A percentile compares a stretch with the other conserved stretches of the same genome.
phyloP scores from a whole-genome alignment of 1,284 basidiomycete species.

The Sanghuangporus sanghuang region DNA sequence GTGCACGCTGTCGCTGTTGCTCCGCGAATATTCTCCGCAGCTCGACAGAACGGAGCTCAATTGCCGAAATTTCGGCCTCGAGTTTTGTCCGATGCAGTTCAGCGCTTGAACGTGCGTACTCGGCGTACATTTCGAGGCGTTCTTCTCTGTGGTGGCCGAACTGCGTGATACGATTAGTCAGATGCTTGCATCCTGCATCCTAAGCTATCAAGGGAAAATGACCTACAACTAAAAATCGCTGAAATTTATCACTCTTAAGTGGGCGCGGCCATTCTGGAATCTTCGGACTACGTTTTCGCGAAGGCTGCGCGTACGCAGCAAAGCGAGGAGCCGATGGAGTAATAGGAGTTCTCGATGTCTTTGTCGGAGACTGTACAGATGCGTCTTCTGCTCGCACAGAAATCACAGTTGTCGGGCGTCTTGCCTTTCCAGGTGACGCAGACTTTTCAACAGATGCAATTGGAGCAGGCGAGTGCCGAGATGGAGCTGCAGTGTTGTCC shows the following conservation, averaged over 20 bases:
- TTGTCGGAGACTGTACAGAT: not conserved
- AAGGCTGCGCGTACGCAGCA: not conserved
- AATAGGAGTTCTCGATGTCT: not conserved
- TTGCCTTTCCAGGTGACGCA: not conserved
- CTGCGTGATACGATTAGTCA: not conserved
- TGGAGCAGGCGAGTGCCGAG: not conserved
- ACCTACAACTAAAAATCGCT: not conserved
- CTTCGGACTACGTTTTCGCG: not conserved
- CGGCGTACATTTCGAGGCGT: not conserved
- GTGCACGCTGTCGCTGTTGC: conserved; percentile 42
- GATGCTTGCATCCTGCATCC: not conserved
- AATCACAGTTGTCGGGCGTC: not conserved
- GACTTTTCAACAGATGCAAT: not conserved
- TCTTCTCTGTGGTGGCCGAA: not conserved
- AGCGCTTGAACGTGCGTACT: conserved; percentile 29
- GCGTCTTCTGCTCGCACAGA: not conserved
- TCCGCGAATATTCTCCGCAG: conserved; percentile 49
- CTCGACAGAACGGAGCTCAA: conserved; percentile 56
- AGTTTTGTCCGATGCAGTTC: conserved; percentile 44
- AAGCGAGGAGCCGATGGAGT: conserved; percentile 11
- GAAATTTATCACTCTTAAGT: not conserved
- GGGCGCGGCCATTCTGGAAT: conserved; percentile 1
- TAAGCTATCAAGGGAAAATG: not conserved
- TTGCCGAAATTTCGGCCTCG: conserved; percentile 51
- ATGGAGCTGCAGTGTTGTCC: not conserved